These are phyloP conservation scores for Neurospora crassa DNA, from an alignment of 2,329 filamentous ascomycete species.

Conservation along the genomic window DNA sequence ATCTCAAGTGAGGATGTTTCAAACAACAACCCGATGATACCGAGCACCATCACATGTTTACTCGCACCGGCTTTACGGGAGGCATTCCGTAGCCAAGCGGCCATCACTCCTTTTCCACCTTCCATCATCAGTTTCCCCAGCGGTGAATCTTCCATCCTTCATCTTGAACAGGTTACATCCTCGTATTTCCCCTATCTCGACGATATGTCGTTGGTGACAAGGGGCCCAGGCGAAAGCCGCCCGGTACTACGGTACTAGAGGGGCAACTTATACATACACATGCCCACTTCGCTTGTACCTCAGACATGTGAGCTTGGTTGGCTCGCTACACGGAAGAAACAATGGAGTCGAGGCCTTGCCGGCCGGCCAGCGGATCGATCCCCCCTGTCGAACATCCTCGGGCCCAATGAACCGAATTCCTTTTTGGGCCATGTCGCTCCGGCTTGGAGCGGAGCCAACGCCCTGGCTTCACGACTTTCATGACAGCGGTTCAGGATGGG, in stretches of 20 bases:
- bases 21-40: neutral
- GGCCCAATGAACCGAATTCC: neutral
- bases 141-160: neutral
- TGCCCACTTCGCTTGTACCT: neutral
- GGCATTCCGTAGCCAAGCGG: neutral
- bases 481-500: neutral
- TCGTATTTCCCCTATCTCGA: neutral
- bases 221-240: neutral
- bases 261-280: neutral
- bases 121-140: neutral
- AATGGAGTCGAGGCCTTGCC: neutral
- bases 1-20: neutral
- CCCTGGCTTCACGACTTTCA: neutral
- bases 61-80: neutral
- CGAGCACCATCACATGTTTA: neutral
- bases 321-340: neutral
- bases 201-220: neutral
- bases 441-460: neutral
- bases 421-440: slow-evolving; percentile 8
- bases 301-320: neutral
- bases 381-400: neutral
- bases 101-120: neutral
- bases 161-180: neutral
- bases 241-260: neutral
- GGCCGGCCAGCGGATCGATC: neutral